Evolutionary conservation across 148 eudicot species (phyloP), one percentile per base, ranked within the genome.

Genomic region (Amaranthus palmeri): DNA sequence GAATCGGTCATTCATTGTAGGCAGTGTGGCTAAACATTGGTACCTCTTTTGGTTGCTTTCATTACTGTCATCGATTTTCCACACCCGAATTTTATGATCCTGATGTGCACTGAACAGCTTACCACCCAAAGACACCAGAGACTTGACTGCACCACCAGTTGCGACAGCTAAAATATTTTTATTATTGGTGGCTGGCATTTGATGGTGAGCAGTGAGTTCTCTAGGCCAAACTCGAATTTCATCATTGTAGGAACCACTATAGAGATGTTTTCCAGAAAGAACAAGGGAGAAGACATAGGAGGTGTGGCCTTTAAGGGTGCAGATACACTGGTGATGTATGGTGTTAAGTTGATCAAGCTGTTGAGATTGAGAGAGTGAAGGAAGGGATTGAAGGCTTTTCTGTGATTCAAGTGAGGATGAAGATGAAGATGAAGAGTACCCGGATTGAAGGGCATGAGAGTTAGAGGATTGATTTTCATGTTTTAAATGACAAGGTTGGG

Each of bases 61-160:
- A 2, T 45, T 41, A 25, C 54, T 70, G 46, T 59, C 51, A 1
- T 89, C 82, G 5, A 86, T 78, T 52, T 72, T 88, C 92, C 92
- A 92, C 0, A 88, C 91, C 3, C 92, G 89, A 47, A 90, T 85
- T 70, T 79, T 89, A 78, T 85, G 86, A 70, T 92, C 97, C 62
- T 87, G 92, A 68, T 92, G 92, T 0, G 92, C 90, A 25, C 81
- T 89, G 74, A 87, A 75, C 3, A 91, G 62, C 50, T 77, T 84
- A 57, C 81, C 88, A 0, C 80, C 89, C 6, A 70, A 69, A 2
- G 83, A 77, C 3, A 76, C 87, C 5, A 91, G 54, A 44, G 91
- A 81, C 41, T 88, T 88, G 44, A 85, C 87, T 5, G 97, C 90
- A 40, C 83, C 76, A 25, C 36, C 36, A 46, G 51, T 49, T 67